Base-by-base conservation (phyloP, 495 filamentous ascomycete genomes). In the Aspergillus campestris region DNA sequence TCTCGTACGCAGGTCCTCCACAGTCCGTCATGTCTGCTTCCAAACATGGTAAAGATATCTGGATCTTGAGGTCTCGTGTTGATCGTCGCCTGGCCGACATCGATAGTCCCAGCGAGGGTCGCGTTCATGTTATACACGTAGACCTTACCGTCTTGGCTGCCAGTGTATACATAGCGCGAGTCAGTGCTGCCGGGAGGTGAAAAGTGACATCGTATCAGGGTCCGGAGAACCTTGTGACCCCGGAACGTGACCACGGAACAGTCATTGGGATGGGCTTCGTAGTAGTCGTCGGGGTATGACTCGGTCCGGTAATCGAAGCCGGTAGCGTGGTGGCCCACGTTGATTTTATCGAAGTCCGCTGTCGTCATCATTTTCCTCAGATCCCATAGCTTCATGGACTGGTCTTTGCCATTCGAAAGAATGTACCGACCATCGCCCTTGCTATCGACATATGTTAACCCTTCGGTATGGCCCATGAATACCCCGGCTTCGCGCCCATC, bases 361-460 rank as follows among this genome's bases (percentile, higher is more conserved):
- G 80, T 82, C 14, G 78, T 79, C 75, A 87, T 85, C 75, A 86
- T 87, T 49, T 79, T 83, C 44, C 94, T 74, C 38, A 98, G 67
- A 66, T 98, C 92, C 92, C 92, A 98, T 4, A 98, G 75, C 66
- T 97, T 98, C 83, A 95, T 95, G 30, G 80, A 86, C 62, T 98
- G 92, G 55, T 98, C 92, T 56, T 98, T 98, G 46, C 78, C 86
- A 50, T 98, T 98, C 48, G 86, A 91, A 6, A 98, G 74, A 7
- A 97, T 82, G 57, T 95, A 98, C 56, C 92, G 77, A 7, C 92
- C 92, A 58, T 98, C 92, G 40, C 89, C 89, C 65, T 97, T 98
- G 66, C 83, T 90, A 64, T 97, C 91, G 44, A 98, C 83, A 55
- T 95, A 96, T 0, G 92, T 98, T 3, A 98, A 57, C 10, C 92